Conservation (phyloP, 768 basidiomycete genomes). For the Phanerodontia chrysosporium region DNA sequence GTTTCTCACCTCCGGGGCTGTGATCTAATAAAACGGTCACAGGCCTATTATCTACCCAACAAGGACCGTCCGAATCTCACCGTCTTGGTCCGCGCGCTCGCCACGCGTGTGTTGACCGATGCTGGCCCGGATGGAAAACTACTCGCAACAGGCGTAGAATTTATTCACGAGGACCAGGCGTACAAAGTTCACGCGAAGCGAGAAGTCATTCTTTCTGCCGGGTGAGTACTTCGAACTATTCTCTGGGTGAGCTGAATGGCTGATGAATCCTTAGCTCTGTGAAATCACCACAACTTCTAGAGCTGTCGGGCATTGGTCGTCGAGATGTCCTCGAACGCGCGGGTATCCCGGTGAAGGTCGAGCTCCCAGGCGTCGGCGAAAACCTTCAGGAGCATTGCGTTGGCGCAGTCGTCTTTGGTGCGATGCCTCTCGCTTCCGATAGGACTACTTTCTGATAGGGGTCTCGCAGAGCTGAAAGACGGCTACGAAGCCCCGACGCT, state of each 20-base stretch:
- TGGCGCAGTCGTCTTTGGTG: not conserved
- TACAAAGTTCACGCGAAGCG: slow-evolving; percentile 35
- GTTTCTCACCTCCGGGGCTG: not conserved
- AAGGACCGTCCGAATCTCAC: slow-evolving; percentile 25
- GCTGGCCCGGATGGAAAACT: slow-evolving; percentile 18
- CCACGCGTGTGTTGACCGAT: slow-evolving; percentile 23
- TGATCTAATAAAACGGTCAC: not conserved
- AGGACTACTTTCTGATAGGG: not conserved
- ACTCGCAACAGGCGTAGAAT: slow-evolving; percentile 45
- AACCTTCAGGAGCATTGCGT: slow-evolving; percentile 30
- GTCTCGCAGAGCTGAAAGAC: too few species aligned
- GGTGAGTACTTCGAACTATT: not conserved
- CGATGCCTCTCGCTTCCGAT: not conserved
- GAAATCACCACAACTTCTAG: slow-evolving; percentile 12
- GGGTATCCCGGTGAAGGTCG: slow-evolving; percentile 47
- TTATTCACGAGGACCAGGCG: slow-evolving; percentile 26
- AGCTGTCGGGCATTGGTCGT: slow-evolving; percentile 61
- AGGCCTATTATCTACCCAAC: slow-evolving; percentile 19
- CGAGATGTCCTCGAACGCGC: slow-evolving; percentile 39
- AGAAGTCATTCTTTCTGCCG: slow-evolving; percentile 8
- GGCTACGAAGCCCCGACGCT: not conserved
- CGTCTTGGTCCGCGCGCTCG: slow-evolving; percentile 24
- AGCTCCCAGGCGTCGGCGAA: slow-evolving; percentile 78
- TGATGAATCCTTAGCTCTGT: not conserved
- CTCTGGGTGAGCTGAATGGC: not conserved